A percentile compares a stretch with the other conserved stretches of the same genome.
phyloP scores from a whole-genome alignment of 2,329 filamentous ascomycete genomes.

The Microdochium nivale region DNA sequence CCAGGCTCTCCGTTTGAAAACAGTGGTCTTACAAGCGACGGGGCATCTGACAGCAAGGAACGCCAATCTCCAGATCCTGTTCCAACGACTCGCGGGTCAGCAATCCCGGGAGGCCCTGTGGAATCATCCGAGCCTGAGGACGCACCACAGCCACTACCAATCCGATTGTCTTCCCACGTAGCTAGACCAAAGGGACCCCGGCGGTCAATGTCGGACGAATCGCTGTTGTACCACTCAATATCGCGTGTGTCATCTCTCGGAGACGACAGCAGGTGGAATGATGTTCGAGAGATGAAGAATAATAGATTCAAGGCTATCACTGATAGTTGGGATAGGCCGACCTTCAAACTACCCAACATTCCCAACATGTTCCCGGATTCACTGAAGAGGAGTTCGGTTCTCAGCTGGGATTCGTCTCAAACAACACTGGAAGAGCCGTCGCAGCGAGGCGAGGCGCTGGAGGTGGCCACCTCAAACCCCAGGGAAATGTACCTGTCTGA shows the following conservation, averaged over 20 bases:
- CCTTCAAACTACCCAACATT: conserved; percentile 61
- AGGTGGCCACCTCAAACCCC: not conserved
- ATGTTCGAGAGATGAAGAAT: conserved; percentile 80
- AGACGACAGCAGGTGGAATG: conserved; percentile 71
- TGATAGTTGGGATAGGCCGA: conserved; percentile 75
- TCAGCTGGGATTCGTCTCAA: conserved; percentile 13
- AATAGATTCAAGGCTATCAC: conserved; percentile 83
- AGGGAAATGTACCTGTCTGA: conserved; percentile 16
- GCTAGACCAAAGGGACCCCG: conserved; percentile 33
- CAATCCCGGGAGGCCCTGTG: not conserved
- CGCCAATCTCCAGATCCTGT: not conserved
- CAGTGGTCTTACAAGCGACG: not conserved
- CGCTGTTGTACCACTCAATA: conserved; percentile 64
- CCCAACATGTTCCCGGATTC: conserved; percentile 38
- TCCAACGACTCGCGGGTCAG: not conserved
- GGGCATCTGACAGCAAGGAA: conserved; percentile 1
- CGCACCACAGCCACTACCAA: conserved; percentile 11
- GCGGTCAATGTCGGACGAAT: conserved; percentile 67
- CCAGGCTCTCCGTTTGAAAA: not conserved
- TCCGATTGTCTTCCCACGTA: conserved; percentile 3
- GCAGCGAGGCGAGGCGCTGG: conserved; percentile 1
- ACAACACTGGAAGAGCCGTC: conserved; percentile 5
- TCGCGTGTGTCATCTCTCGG: conserved; percentile 77
- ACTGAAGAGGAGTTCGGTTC: conserved; percentile 16
- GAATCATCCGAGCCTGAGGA: not conserved